Conservation (phyloP, 345 rosid species). For the Citrus unshiu region DNA sequence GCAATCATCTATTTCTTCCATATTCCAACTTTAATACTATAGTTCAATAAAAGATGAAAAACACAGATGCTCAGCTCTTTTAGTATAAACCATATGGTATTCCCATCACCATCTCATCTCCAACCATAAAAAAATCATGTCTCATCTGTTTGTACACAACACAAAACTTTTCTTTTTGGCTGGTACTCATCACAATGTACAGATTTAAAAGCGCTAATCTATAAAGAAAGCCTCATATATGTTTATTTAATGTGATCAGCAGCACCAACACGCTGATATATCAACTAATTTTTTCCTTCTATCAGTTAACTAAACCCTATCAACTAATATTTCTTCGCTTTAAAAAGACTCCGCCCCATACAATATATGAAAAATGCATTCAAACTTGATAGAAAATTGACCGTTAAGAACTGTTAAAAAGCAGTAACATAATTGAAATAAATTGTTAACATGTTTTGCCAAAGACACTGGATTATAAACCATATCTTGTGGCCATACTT, state of each 20-base stretch:
- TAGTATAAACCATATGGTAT: neutral
- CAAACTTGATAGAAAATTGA: neutral
- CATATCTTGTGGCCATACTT: neutral
- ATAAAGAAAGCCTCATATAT: neutral
- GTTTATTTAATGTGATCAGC: neutral
- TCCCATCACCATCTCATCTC: neutral
- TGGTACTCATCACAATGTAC: neutral
- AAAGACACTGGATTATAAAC: neutral
- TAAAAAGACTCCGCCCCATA: neutral
- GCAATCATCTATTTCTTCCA: neutral
- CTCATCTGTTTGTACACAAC: neutral
- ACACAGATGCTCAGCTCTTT: neutral
- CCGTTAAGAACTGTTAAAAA: neutral
- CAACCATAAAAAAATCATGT: neutral
- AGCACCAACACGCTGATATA: neutral
- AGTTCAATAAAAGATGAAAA: neutral
- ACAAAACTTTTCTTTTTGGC: neutral
- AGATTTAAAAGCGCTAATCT: neutral
- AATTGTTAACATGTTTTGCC: neutral
- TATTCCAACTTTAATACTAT: neutral
- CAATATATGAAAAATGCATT: neutral
- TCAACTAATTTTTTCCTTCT: neutral
- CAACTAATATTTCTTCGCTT: neutral
- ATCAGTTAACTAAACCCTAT: neutral
- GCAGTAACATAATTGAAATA: neutral